A percentile compares a stretch with the other conserved stretches of the same genome.
Evolutionary conservation across 371 early-diverging fungal species (phyloP).

Genomic region (Dipsacomyces acuminosporus): DNA sequence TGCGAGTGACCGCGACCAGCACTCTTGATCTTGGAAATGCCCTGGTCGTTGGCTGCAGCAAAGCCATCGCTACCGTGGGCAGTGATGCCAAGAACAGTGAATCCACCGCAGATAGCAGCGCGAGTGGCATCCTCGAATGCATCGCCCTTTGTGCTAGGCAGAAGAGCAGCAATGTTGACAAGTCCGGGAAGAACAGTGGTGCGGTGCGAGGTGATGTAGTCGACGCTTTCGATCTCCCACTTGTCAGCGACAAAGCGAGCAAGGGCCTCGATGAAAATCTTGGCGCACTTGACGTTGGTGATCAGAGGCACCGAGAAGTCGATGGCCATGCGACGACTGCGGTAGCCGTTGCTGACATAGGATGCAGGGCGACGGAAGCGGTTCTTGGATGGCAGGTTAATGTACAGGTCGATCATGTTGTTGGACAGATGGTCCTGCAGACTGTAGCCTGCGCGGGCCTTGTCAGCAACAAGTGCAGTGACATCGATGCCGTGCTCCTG

Average conservation of each 20-base stretch:
- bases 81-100: conserved; percentile 68
- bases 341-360: conserved; percentile 93
- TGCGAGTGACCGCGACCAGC: conserved; percentile 56
- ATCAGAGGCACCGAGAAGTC: conserved; percentile 93
- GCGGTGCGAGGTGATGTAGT: conserved; percentile 83
- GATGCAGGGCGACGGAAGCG: conserved; percentile 91
- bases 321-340: conserved; percentile 92
- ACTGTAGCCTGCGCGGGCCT: conserved; percentile 83
- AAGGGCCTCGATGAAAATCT: conserved; percentile 92
- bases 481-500: conserved; percentile 87
- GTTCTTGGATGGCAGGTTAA: conserved; percentile 95
- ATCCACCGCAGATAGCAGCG: conserved; percentile 78
- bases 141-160: conserved; percentile 48
- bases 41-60: conserved; percentile 54
- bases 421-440: conserved; percentile 89
- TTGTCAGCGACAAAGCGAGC: conserved; percentile 57
- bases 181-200: conserved; percentile 82
- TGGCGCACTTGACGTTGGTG: conserved; percentile 97
- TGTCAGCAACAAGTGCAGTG: conserved; percentile 74
- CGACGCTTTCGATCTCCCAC: conserved; percentile 72
- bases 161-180: conserved; percentile 69
- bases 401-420: conserved; percentile 95
- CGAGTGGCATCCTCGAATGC: conserved; percentile 55
- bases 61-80: conserved; percentile 52
- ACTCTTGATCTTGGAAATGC: conserved; percentile 49